Evolutionary conservation across 352 stramenopile species (phyloP).

Genomic region (Phytophthora kernoviae): DNA sequence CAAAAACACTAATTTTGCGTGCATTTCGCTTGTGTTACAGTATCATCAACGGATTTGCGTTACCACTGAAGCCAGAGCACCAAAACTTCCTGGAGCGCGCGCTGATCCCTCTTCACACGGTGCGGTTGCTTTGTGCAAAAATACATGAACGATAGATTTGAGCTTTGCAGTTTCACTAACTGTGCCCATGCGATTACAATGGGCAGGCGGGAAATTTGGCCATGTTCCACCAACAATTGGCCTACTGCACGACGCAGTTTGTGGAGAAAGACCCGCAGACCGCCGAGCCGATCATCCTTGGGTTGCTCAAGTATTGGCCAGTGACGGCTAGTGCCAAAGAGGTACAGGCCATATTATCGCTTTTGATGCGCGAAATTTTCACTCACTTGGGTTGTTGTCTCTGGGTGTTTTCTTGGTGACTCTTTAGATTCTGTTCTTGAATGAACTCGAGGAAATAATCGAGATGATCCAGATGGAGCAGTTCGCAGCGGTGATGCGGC

Average conservation of each 20-base stretch:
- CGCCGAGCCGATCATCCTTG: constrained; percentile 93
- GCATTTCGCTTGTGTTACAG: constrained; percentile 34
- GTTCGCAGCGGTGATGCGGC: constrained; percentile 70
- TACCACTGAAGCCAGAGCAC: constrained; percentile 98
- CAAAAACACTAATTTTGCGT: neutral
- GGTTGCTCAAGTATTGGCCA: constrained; percentile 96
- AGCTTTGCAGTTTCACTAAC: constrained; percentile 9
- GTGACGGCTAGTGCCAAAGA: constrained; percentile 93
- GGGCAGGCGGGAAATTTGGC: constrained; percentile 84
- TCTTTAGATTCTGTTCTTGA: constrained; percentile 96
- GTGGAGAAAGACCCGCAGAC: constrained; percentile 99
- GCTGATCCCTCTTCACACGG: constrained; percentile 98
- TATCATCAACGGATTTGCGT: constrained; percentile 99
- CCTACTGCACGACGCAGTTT: constrained; percentile 99
- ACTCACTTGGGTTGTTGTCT: constrained; percentile 47
- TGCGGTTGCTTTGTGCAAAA: constrained; percentile 10
- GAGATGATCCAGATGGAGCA: constrained; percentile 93
- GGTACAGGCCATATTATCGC: constrained; percentile 16
- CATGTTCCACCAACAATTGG: constrained; percentile 98
- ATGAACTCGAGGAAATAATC: constrained; percentile 98
- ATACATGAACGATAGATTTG: constrained; percentile 69
- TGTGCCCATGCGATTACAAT: neutral
- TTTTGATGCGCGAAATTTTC: neutral
- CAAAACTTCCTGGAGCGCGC: constrained; percentile 94
- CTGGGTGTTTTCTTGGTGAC: constrained; percentile 43